A percentile compares a stretch with the other conserved stretches of the same genome.
Evolutionary conservation across 2,329 filamentous ascomycete genomes (phyloP).

Genomic region (Microsporum canis): DNA sequence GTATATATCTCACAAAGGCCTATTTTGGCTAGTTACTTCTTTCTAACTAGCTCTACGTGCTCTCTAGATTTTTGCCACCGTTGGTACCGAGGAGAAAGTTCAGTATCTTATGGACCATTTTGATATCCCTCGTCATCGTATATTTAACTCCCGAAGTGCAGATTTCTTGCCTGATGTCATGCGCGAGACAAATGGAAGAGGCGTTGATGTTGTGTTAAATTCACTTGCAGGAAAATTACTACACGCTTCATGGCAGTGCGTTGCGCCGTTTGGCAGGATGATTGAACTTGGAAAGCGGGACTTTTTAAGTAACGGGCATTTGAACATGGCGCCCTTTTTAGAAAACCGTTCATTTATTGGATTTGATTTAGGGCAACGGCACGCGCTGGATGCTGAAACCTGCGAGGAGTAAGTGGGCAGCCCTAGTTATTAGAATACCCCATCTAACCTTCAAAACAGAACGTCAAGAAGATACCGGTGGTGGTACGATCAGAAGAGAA

Average conservation of each 20-base stretch:
- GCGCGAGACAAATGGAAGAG: slow-evolving; percentile 10
- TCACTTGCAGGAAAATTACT: slow-evolving; percentile 12
- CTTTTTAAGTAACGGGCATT: slow-evolving; percentile 2
- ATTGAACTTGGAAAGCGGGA: slow-evolving; percentile 14
- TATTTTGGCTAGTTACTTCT: not conserved
- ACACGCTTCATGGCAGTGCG: slow-evolving; percentile 9
- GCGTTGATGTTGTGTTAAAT: slow-evolving; percentile 16
- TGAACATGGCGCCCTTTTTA: slow-evolving; percentile 9
- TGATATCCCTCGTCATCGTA: slow-evolving; percentile 11
- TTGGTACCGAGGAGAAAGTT: slow-evolving; percentile 14
- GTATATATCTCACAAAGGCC: slow-evolving; percentile 8
- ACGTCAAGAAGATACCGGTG: not conserved
- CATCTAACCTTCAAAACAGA: not conserved
- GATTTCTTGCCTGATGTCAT: slow-evolving; percentile 11
- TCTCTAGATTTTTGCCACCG: slow-evolving; percentile 11
- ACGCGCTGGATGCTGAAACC: not conserved
- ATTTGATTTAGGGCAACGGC: slow-evolving; percentile 9
- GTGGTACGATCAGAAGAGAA: slow-evolving; percentile 7
- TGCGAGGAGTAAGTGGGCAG: not conserved
- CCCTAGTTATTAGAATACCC: not conserved
- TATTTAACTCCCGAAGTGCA: slow-evolving; percentile 11
- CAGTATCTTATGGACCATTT: slow-evolving; percentile 12
- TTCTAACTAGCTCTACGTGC: not conserved
- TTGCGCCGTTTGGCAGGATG: slow-evolving; percentile 14
- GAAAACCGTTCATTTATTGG: slow-evolving; percentile 11